Evolutionary conservation across 257 asterid genomes (phyloP).

Genomic region (Solanum gracilifrons): DNA sequence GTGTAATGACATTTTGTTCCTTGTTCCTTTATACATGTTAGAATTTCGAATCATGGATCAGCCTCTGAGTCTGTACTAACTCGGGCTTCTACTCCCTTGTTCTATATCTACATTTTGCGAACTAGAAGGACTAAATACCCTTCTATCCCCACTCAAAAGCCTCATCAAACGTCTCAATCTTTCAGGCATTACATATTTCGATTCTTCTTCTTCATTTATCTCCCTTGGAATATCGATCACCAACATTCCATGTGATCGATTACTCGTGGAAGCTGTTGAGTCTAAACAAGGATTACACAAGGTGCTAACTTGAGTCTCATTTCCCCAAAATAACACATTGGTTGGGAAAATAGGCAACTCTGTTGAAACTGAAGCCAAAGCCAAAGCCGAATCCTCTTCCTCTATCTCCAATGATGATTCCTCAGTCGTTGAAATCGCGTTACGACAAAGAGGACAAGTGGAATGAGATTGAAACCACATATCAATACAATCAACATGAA

Average conservation of each 20-base stretch:
- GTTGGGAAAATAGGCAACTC: conserved; percentile 7
- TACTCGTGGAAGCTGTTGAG: background rate
- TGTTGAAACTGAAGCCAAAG: background rate
- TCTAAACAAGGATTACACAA: background rate
- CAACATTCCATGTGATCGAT: background rate
- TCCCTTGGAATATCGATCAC: conserved; percentile 7
- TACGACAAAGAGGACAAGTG: conserved; percentile 51
- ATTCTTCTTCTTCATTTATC: background rate
- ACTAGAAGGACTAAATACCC: background rate
- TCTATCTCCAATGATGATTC: background rate
- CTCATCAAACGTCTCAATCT: conserved; percentile 10
- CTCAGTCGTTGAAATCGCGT: background rate
- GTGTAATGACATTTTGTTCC: background rate
- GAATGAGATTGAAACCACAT: conserved; percentile 93
- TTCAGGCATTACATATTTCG: conserved; percentile 1
- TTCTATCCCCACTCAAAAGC: conserved; percentile 8
- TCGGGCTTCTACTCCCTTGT: background rate
- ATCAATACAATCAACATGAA: conserved; percentile 82
- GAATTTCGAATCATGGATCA: background rate
- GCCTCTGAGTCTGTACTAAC: background rate
- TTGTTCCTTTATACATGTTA: background rate
- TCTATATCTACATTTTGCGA: conserved; percentile 1
- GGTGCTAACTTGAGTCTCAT: conserved; percentile 12
- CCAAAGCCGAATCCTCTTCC: background rate
- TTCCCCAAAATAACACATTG: conserved; percentile 13